Evolutionary conservation across 1,139 yeast species (phyloP).

Genomic region (Nematodospora anomalae): DNA sequence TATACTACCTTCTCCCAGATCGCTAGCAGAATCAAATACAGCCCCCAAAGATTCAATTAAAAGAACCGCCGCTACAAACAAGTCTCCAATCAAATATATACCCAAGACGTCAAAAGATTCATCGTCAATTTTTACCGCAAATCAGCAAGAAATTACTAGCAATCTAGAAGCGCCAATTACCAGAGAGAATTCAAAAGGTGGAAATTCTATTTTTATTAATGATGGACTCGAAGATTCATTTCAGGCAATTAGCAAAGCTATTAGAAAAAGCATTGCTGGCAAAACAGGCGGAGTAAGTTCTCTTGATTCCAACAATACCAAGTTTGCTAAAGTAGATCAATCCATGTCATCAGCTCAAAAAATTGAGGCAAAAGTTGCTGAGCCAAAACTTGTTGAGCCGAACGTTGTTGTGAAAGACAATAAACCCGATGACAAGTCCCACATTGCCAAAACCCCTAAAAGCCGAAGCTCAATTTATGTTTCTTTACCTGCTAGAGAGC

Average conservation of each 20-base stretch:
- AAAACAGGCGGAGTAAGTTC: conserved; percentile 16
- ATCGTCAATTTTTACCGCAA: background rate
- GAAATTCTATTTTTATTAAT: background rate
- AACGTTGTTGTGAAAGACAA: background rate
- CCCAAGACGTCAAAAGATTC: background rate
- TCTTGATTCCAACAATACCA: background rate
- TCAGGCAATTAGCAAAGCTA: conserved; percentile 41
- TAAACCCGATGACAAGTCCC: conserved; percentile 3
- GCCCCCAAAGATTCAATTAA: background rate
- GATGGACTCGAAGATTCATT: conserved; percentile 24
- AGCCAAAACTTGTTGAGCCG: too few relatives aligned
- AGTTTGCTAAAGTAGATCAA: background rate
- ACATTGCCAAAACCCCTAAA: conserved; percentile 26
- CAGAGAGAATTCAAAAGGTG: background rate
- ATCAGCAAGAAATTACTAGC: background rate
- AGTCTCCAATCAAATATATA: background rate
- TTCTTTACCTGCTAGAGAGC: conserved; percentile 42
- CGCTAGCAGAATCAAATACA: background rate
- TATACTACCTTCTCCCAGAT: conserved; percentile 5
- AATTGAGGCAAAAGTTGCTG: background rate
- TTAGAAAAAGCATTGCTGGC: conserved; percentile 40
- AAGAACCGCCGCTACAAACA: background rate
- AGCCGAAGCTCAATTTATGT: conserved; percentile 38
- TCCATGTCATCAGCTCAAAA: background rate
- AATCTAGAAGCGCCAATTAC: background rate